Percentiles rank a stretch among this genome's conserved stretches.
These are phyloP conservation scores for Evernia prunastri DNA, from an alignment of 495 filamentous ascomycete genomes.

Conservation along the genomic window DNA sequence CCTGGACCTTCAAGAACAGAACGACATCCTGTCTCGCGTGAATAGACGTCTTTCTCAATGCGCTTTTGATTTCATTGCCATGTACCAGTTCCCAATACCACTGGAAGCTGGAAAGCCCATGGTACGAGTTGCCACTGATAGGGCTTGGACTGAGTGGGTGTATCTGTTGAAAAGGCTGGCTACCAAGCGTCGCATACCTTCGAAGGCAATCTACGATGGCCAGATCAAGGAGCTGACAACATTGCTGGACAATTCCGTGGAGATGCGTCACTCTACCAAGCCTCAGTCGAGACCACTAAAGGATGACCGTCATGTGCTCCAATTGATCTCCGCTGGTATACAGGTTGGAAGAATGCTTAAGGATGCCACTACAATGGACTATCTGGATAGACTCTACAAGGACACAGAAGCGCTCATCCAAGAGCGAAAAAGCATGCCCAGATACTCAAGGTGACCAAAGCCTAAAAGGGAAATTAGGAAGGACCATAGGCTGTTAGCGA, in stretches of 20 bases:
- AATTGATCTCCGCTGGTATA: conserved; percentile 76
- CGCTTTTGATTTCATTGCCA: conserved; percentile 83
- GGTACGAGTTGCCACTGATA: conserved; percentile 69
- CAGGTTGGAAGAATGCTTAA: conserved; percentile 83
- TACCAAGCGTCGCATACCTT: conserved; percentile 77
- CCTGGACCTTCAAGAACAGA: conserved; percentile 75
- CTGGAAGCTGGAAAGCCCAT: conserved; percentile 71
- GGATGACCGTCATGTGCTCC: conserved; percentile 83
- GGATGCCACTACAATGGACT: conserved; percentile 74
- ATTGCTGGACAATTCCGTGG: conserved; percentile 73
- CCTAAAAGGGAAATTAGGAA: background rate
- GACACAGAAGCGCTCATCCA: conserved; percentile 70
- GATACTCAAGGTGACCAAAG: conserved; percentile 10
- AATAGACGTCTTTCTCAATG: conserved; percentile 79
- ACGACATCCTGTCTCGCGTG: conserved; percentile 68
- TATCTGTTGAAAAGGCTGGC: conserved; percentile 80
- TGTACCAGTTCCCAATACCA: conserved; percentile 83
- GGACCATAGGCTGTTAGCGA: background rate
- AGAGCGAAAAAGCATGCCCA: conserved; percentile 44
- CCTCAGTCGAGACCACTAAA: conserved; percentile 77
- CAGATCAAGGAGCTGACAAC: conserved; percentile 87
- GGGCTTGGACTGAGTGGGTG: conserved; percentile 91
- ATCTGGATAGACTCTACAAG: conserved; percentile 64
- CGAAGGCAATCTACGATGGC: conserved; percentile 74
- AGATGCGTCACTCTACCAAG: conserved; percentile 79